Conservation (phyloP, 2,329 filamentous ascomycete species). For the Penicillium polonicum region DNA sequence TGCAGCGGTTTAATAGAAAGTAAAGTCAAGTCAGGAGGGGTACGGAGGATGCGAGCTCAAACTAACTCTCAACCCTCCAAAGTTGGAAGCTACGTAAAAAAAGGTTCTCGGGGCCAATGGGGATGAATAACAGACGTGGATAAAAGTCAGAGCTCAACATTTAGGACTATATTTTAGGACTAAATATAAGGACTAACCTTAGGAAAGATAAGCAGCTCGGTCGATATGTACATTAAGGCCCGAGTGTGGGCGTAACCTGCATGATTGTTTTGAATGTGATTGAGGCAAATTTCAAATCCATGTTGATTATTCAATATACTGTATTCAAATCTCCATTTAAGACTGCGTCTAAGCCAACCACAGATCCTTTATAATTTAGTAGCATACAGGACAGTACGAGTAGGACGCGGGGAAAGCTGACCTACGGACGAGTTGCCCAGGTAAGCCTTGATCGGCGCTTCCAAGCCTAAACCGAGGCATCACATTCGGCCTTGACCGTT, state of each 20-base stretch:
- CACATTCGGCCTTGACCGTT: background rate
- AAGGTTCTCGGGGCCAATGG: conserved; percentile 4
- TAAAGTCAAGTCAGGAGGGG: background rate
- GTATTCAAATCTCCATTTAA: background rate
- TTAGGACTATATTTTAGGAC: background rate
- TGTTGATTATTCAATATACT: background rate
- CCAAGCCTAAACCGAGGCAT: conserved; percentile 6
- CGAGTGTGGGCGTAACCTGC: background rate
- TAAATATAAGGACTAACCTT: background rate
- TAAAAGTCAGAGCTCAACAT: background rate
- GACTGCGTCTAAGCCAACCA: background rate
- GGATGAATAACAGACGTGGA: background rate
- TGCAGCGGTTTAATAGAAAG: background rate
- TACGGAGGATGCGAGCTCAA: background rate
- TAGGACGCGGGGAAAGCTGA: background rate
- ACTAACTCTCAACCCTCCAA: background rate
- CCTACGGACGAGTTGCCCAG: background rate
- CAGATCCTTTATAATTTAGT: background rate
- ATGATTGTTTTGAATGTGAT: background rate
- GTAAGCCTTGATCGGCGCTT: background rate
- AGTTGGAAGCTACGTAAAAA: background rate
- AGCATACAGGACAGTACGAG: background rate
- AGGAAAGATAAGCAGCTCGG: background rate
- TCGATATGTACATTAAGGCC: background rate
- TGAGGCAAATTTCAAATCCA: background rate